Base-by-base conservation (phyloP, 2,329 filamentous ascomycete species). In the Tetracladium maxilliforme region DNA sequence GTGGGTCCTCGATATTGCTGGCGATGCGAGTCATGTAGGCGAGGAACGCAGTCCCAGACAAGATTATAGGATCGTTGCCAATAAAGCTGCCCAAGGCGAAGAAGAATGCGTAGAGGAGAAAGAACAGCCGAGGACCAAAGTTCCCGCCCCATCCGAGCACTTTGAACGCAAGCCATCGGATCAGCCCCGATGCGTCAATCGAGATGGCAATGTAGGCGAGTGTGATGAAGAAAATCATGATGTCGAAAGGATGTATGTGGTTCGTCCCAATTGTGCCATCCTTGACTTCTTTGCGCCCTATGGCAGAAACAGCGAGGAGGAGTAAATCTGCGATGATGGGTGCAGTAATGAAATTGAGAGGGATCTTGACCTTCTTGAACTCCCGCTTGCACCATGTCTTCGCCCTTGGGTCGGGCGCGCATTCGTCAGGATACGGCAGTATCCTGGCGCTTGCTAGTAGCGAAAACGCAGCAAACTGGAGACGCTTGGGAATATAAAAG, bases 21-120 rank as follows among this genome's bases (percentile, higher is more conserved):
- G 75, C 80, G 0, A 80, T 74, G 6, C 74, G 58, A 1, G 75
- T 82, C 73, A 83, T 79, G 45, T 83, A 83, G 4, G 76, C 71
- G 9, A 82, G 58, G 28, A 82, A 82, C 1, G 77, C 66, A 0
- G 76, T 83, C 2, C 77, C 77, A 0, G 75, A 80, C 0, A 82
- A 49, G 26, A 82, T 79, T 33, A 82, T 73, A 1, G 77, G 76
- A 34, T 83, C 77, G 30, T 82, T 83, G 6, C 77, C 77, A 24
- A 82, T 73, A 36, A 76, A 75, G 39, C 54, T 67, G 3, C 73
- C 73, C 1, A 82, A 46, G 5, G 45, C 43, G 33, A 80, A 80
- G 52, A 81, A 82, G 52, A 83, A 81, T 19, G 57, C 48, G 38
- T 81, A 82, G 4, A 82, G 66, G 40, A 75, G 80, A 44, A 81